Evolutionary conservation across 1,284 basidiomycete genomes (phyloP).

Genomic region (Tilletia walkeri): DNA sequence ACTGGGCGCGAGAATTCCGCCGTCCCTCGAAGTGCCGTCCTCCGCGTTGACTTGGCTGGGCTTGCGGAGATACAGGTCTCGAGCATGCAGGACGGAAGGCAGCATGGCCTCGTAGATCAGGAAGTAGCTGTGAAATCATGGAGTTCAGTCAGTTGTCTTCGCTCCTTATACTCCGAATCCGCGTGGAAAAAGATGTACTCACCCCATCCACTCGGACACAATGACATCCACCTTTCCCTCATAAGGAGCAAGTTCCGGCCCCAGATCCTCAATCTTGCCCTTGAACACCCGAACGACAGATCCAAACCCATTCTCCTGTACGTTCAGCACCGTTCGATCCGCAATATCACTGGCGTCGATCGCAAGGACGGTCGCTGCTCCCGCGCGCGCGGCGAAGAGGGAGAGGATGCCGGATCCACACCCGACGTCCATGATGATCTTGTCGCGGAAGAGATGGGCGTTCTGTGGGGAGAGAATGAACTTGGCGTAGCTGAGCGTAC

Average conservation of each 20-base stretch:
- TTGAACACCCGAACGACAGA: conserved; percentile 75
- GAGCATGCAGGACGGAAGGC: conserved; percentile 83
- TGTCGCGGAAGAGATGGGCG: conserved; percentile 76
- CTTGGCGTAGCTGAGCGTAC: conserved; percentile 86
- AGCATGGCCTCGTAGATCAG: conserved; percentile 92
- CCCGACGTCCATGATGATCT: conserved; percentile 88
- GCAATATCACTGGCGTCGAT: conserved; percentile 89
- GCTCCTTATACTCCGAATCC: too few species aligned
- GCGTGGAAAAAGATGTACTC: conserved; percentile 18
- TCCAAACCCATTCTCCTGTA: conserved; percentile 75
- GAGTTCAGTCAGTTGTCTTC: too few species aligned
- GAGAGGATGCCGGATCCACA: conserved; percentile 69
- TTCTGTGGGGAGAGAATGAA: conserved; percentile 77
- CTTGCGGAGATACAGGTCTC: conserved; percentile 74
- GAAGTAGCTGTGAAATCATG: conserved; percentile 36
- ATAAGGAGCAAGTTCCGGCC: conserved; percentile 66
- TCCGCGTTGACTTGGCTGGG: not conserved
- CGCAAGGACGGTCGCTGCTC: conserved; percentile 87
- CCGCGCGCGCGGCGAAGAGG: conserved; percentile 84
- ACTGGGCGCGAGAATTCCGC: conserved; percentile 85
- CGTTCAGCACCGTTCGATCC: conserved; percentile 75
- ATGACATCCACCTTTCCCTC: conserved; percentile 80
- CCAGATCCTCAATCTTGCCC: conserved; percentile 83
- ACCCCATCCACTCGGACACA: conserved; percentile 90
- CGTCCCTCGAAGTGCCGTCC: conserved; percentile 24